These are phyloP conservation scores for Colletotrichum phormii DNA, from an alignment of 2,329 filamentous ascomycete species.

Conservation along the genomic window DNA sequence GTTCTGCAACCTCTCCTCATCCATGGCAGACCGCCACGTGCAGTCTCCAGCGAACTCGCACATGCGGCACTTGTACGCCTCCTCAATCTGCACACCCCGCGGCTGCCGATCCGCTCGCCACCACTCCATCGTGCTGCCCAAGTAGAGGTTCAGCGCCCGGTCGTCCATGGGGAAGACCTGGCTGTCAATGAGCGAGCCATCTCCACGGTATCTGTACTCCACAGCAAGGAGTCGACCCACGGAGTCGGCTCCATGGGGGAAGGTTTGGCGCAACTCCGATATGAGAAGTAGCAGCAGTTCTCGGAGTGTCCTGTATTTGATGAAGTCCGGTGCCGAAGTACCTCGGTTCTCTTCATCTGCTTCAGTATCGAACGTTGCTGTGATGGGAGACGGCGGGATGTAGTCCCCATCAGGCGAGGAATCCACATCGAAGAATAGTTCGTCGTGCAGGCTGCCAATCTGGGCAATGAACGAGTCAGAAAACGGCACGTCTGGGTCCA, in stretches of 20 bases:
- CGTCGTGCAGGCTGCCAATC: slow-evolving; percentile 75
- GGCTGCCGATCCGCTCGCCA: slow-evolving; percentile 83
- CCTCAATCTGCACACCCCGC: slow-evolving; percentile 81
- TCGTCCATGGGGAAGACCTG: slow-evolving; percentile 76
- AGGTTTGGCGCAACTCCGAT: slow-evolving; percentile 62
- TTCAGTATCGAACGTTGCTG: slow-evolving; percentile 42
- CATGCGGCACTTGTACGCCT: slow-evolving; percentile 87
- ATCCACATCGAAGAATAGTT: slow-evolving; percentile 67
- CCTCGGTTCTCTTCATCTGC: slow-evolving; percentile 4
- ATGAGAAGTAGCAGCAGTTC: slow-evolving; percentile 59
- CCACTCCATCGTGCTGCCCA: slow-evolving; percentile 81
- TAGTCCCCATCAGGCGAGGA: background rate
- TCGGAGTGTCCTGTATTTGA: slow-evolving; percentile 61
- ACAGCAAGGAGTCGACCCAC: slow-evolving; percentile 64
- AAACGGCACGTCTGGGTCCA: slow-evolving; percentile 75
- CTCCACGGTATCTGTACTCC: slow-evolving; percentile 63
- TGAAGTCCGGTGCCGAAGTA: slow-evolving; percentile 45
- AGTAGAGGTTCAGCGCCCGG: slow-evolving; percentile 71
- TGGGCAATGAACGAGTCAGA: slow-evolving; percentile 84
- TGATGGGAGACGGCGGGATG: slow-evolving; percentile 36
- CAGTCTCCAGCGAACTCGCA: slow-evolving; percentile 88
- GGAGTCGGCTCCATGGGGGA: slow-evolving; percentile 60
- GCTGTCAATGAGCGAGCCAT: slow-evolving; percentile 65
- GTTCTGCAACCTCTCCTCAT: slow-evolving; percentile 62
- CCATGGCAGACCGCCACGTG: slow-evolving; percentile 79